Conservation (phyloP, 2,329 filamentous ascomycete genomes). For the Microcyclosporella mali region DNA sequence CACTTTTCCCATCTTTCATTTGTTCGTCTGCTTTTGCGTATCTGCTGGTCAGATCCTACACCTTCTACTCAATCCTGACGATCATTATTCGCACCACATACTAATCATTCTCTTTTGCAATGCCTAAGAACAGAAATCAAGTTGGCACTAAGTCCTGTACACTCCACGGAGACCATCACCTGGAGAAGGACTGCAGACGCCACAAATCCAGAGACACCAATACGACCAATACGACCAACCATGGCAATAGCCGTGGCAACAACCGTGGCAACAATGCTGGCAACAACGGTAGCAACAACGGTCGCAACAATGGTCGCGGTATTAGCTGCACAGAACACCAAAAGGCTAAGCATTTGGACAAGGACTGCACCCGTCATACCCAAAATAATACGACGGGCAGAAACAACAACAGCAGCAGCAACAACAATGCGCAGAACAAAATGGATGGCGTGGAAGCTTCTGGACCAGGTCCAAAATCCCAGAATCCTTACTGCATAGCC, state of each 20-base stretch:
- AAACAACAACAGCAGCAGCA: neutral
- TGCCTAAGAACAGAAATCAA: neutral
- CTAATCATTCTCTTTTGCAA: neutral
- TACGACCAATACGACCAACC: constrained; percentile 2
- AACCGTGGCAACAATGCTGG: neutral
- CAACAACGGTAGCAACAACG: neutral
- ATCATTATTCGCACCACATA: constrained; percentile 1
- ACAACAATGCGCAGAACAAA: neutral
- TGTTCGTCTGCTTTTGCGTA: constrained; percentile 5
- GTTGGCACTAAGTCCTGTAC: neutral
- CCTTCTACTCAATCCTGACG: neutral
- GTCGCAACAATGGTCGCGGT: neutral
- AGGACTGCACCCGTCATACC: no score
- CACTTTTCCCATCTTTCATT: constrained; percentile 9
- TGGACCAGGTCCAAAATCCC: no score
- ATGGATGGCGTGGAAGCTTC: no score
- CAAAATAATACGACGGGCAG: neutral
- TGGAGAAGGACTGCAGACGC: neutral
- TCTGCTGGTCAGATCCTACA: constrained; percentile 9
- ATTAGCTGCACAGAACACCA: no score
- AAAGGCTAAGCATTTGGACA: no score
- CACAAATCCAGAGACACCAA: neutral
- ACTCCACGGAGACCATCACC: neutral
- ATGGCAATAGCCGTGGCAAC: neutral
- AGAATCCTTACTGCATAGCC: no score